phyloP scores from a whole-genome alignment of 768 basidiomycete genomes.

The Termitomyces sp. region DNA sequence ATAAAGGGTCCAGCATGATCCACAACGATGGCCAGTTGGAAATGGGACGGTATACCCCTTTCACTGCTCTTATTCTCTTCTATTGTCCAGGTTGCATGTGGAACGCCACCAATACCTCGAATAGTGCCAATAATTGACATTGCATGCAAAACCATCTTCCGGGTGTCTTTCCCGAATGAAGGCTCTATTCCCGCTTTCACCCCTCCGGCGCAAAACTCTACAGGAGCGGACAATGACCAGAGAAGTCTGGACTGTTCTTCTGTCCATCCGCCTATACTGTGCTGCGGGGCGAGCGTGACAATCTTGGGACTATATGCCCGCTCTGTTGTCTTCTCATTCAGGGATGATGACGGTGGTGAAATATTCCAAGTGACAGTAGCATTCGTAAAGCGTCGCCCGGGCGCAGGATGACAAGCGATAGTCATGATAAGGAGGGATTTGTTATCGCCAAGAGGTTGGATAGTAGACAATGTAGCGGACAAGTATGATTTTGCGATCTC shows the following conservation, averaged over 20 bases:
- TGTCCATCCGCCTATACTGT: conserved; percentile 23
- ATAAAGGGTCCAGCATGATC: conserved; percentile 17
- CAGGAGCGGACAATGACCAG: conserved; percentile 16
- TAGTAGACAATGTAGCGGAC: conserved; percentile 18
- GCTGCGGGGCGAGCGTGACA: conserved; percentile 17
- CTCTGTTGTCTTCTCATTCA: background rate
- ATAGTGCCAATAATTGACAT: conserved; percentile 20
- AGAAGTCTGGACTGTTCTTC: conserved; percentile 21
- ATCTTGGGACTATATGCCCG: conserved; percentile 9
- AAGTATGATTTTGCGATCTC: conserved; percentile 21
- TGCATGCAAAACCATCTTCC: conserved; percentile 19
- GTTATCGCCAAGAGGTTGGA: conserved; percentile 18
- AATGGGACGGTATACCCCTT: conserved; percentile 19
- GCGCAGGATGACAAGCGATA: conserved; percentile 20
- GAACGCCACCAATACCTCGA: conserved; percentile 4
- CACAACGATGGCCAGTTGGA: conserved; percentile 19
- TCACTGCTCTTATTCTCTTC: conserved; percentile 22
- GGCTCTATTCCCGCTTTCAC: conserved; percentile 17
- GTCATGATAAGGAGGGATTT: conserved; percentile 19
- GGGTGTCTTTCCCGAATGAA: conserved; percentile 14
- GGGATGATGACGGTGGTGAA: background rate
- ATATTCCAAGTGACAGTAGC: conserved; percentile 18
- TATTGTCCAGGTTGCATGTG: conserved; percentile 19
- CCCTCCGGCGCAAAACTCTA: conserved; percentile 9
- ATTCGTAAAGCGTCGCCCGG: conserved; percentile 17